Base-by-base conservation (phyloP, 345 rosid species). In the Nasturtium officinale region DNA sequence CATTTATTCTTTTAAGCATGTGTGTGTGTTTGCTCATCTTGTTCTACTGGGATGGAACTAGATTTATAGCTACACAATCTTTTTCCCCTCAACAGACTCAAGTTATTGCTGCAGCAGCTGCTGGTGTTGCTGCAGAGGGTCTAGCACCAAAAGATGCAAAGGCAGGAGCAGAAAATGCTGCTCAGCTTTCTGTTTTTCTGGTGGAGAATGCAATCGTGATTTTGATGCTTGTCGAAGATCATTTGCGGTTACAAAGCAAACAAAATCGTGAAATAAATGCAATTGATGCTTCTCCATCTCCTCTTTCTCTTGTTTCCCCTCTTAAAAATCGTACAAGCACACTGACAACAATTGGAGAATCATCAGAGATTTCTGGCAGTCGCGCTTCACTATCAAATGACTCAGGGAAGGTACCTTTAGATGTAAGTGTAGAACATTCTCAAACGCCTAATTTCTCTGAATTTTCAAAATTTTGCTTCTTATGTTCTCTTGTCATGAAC, bases 171-270 rank as follows among this genome's bases (percentile, higher is more conserved):
- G 90, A 90, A 69, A 87, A 82, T 85, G 98, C 96, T 71, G 96
- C 99, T n/a, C 99, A 96, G 84, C 97, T 96, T 77, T 96, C 98
- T 37, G 98, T 96, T 63, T 88, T 83, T 76, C 85, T 96, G 81
- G 99, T 96, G 74, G 99, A 96, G 84, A 96, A 96, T 87, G 92
- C 99, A 67, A 92, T 96, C 59, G 99, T 96, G 69, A 92, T 96
- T 68, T 79, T 96, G 69, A 96, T 96, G 99, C 97, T 96, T 73
- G 99, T 96, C 35, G 99, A 96, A 83, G 99, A 96, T 85, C 99
- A 96, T 82, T 81, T 96, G 74, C 89, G 99, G 69, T 76, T 92
- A 53, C 99, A 92, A 81, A 92, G 99, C 87, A 96, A 92, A 81
- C 83, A 89, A 71, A 83, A 86, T 71, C 82, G 81, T 77, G 85